A percentile compares a stretch with the other conserved stretches of the same genome.
Evolutionary conservation across 306 rosid species (phyloP).

Genomic region (Purshia tridentata): DNA sequence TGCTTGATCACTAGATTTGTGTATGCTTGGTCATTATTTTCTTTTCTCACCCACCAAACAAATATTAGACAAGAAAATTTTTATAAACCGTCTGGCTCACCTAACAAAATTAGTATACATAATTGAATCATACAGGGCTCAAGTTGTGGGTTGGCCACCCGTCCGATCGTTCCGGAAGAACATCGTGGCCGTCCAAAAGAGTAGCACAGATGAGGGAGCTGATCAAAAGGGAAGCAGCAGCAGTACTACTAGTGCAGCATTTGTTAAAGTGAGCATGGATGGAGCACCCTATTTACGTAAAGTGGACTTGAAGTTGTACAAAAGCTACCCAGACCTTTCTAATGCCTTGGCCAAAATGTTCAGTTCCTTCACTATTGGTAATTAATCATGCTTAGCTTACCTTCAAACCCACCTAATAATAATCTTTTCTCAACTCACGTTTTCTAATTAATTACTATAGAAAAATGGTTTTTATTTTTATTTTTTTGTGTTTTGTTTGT

Average conservation of each 20-base stretch:
- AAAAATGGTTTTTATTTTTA: background rate
- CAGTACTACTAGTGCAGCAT: constrained; percentile 32
- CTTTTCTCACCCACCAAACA: constrained; percentile 45
- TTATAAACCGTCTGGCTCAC: background rate
- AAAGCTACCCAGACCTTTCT: constrained; percentile 72
- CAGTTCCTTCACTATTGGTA: constrained; percentile 72
- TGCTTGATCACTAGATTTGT: background rate
- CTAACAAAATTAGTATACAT: background rate
- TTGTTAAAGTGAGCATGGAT: constrained; percentile 90
- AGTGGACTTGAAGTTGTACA: constrained; percentile 78
- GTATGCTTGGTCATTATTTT: constrained; percentile 31
- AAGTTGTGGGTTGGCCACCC: constrained; percentile 97
- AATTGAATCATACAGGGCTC: constrained; percentile 46
- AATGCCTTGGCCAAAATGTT: constrained; percentile 73
- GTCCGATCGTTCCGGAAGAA: constrained; percentile 77
- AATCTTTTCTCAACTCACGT: too few species aligned
- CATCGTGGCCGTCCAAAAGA: constrained; percentile 50
- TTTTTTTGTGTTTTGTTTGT: background rate
- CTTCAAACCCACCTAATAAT: too few species aligned
- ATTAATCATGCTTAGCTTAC: background rate
- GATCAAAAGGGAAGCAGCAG: constrained; percentile 8
- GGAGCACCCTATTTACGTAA: constrained; percentile 89
- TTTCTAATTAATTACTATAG: too few species aligned
- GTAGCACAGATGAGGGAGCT: constrained; percentile 14
- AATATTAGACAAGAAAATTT: background rate